Percentiles rank a stretch among this genome's conserved stretches.
Evolutionary conservation across 1,284 basidiomycete genomes (phyloP).

Genomic region (Ceratobasidium sp.): DNA sequence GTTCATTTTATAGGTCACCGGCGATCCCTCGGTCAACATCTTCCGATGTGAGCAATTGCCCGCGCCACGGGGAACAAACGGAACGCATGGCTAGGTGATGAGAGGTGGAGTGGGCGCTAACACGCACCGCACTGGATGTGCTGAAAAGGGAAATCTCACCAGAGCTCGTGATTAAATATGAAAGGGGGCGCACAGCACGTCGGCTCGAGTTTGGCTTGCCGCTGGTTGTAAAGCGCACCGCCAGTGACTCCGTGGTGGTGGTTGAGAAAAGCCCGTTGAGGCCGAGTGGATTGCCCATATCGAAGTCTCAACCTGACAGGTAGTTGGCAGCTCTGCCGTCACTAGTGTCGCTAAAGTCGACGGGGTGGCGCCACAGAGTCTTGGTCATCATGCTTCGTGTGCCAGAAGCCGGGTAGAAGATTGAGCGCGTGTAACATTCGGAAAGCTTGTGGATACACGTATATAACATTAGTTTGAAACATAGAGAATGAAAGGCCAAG

Average conservation of each 20-base stretch:
- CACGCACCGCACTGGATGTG: neutral
- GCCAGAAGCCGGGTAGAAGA: neutral
- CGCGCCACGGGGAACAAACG: neutral
- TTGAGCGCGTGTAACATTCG: conserved; percentile 2
- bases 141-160: neutral
- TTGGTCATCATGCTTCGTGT: conserved; percentile 1
- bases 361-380: neutral
- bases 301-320: neutral
- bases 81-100: conserved; percentile 3
- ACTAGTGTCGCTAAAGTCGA: neutral
- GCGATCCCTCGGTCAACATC: neutral
- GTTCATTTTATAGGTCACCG: neutral
- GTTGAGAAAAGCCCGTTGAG: neutral
- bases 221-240: neutral
- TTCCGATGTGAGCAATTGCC: too few species aligned
- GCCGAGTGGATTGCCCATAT: neutral
- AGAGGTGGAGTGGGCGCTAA: neutral
- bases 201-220: neutral
- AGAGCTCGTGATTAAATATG: neutral
- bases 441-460: conserved; percentile 26
- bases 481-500: neutral
- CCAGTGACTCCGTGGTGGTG: neutral
- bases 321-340: conserved; percentile 1
- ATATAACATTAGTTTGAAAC: conserved; percentile 14
- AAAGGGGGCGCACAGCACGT: neutral